These are phyloP conservation scores for Mycena rebaudengoi DNA, from an alignment of 768 basidiomycete species.

Conservation along the genomic window DNA sequence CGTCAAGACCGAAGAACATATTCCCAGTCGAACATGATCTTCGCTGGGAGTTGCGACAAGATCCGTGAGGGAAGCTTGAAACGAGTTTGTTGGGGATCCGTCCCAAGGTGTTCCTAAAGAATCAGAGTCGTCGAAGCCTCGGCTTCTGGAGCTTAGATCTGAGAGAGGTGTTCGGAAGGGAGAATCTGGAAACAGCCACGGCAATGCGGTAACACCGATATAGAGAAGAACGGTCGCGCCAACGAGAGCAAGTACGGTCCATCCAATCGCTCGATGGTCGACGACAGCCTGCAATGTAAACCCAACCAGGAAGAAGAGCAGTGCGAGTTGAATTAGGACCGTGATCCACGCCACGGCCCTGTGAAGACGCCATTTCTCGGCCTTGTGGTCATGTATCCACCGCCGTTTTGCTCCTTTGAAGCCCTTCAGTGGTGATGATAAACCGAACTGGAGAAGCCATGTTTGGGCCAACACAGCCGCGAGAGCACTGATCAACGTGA, in stretches of 20 bases:
- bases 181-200: background rate
- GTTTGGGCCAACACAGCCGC: constrained; percentile 7
- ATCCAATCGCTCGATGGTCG: background rate
- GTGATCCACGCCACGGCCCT: background rate
- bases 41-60: background rate
- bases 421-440: background rate
- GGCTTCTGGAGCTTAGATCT: background rate
- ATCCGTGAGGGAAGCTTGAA: background rate
- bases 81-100: too few species aligned
- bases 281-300: background rate
- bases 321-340: background rate
- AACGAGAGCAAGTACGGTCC: constrained; percentile 4
- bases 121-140: background rate
- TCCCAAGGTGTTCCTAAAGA: background rate
- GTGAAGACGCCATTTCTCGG: background rate
- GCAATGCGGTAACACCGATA: constrained; percentile 1
- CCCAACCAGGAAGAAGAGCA: constrained; percentile 1
- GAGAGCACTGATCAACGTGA: constrained; percentile 12
- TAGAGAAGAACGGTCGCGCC: background rate
- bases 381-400: constrained; percentile 9
- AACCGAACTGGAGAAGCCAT: constrained; percentile 6
- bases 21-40: background rate
- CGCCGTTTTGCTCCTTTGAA: background rate
- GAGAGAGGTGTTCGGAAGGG: constrained; percentile 10
- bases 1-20: background rate